phyloP scores from a whole-genome alignment of 1,284 basidiomycete species.

The Heterobasidion parviporum region DNA sequence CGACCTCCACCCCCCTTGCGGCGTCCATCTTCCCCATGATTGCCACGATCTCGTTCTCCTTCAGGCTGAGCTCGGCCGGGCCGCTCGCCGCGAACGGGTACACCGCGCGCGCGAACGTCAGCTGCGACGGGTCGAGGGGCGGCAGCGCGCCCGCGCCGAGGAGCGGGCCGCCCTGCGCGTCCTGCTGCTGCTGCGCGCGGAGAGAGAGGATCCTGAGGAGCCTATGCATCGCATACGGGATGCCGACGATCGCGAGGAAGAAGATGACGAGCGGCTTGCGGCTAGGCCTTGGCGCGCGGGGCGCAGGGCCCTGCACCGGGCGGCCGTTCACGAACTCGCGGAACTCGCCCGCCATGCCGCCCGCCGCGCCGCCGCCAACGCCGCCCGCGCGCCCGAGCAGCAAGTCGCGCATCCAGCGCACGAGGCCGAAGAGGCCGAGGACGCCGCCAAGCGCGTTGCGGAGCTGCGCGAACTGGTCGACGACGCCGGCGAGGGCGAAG shows the following conservation, averaged over 20 bases:
- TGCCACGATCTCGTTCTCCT: constrained; percentile 92
- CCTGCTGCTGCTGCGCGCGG: constrained; percentile 33
- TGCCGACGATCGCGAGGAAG: constrained; percentile 90
- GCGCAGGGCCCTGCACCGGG: constrained; percentile 46
- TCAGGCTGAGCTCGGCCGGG: constrained; percentile 74
- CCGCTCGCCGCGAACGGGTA: constrained; percentile 76
- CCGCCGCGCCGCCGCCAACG: constrained; percentile 27
- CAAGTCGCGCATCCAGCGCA: constrained; percentile 73
- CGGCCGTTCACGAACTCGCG: constrained; percentile 60
- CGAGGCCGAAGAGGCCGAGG: constrained; percentile 83
- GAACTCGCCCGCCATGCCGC: constrained; percentile 51
- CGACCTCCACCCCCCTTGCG: constrained; percentile 57
- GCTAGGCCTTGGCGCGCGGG: constrained; percentile 50
- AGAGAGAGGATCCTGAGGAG: constrained; percentile 75
- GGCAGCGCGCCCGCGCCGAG: constrained; percentile 36
- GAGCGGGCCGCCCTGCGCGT: constrained; percentile 18
- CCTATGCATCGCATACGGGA: constrained; percentile 92
- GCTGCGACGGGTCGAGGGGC: constrained; percentile 61
- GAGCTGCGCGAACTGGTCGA: constrained; percentile 91
- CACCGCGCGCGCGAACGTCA: constrained; percentile 85
- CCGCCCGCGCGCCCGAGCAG: constrained; percentile 38
- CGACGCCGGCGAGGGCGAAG: constrained; percentile 97
- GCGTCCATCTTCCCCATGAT: constrained; percentile 82
- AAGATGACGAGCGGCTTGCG: constrained; percentile 93
- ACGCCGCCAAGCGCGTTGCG: constrained; percentile 92